A percentile compares a stretch with the other conserved stretches of the same genome.
phyloP scores from a whole-genome alignment of 805 yeast species.

The Candida glaebosa region DNA sequence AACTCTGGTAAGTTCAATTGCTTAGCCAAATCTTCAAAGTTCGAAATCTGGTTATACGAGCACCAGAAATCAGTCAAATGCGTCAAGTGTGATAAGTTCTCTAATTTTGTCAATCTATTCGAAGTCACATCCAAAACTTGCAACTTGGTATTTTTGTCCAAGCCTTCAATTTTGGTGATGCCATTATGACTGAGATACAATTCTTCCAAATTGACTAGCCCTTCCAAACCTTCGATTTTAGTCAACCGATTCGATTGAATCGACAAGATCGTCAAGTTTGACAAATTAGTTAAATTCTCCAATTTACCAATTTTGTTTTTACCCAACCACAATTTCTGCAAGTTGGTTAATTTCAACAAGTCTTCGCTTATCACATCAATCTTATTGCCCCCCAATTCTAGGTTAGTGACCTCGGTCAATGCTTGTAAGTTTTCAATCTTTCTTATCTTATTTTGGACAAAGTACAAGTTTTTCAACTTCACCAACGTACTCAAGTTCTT shows the following conservation, averaged over 20 bases:
- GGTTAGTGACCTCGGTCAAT: slow-evolving; percentile 53
- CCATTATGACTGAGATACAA: slow-evolving; percentile 86
- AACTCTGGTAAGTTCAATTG: slow-evolving; percentile 64
- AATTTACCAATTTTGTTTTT: slow-evolving; percentile 71
- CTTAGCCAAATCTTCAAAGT: slow-evolving; percentile 64
- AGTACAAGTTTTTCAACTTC: slow-evolving; percentile 64
- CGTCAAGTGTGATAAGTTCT: slow-evolving; percentile 59
- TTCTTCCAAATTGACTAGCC: slow-evolving; percentile 71
- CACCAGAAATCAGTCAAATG: slow-evolving; percentile 94
- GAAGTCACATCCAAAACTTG: slow-evolving; percentile 78
- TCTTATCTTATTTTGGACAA: slow-evolving; percentile 84
- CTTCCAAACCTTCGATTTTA: slow-evolving; percentile 78
- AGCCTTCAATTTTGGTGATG: slow-evolving; percentile 67
- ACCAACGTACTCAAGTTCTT: slow-evolving; percentile 67
- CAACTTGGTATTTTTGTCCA: slow-evolving; percentile 66
- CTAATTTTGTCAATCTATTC: slow-evolving; percentile 60
- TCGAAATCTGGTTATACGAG: slow-evolving; percentile 65
- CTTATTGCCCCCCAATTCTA: slow-evolving; percentile 91
- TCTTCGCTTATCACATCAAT: slow-evolving; percentile 56
- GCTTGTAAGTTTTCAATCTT: slow-evolving; percentile 65
- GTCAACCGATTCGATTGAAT: slow-evolving; percentile 83
- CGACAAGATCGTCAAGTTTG: slow-evolving; percentile 69
- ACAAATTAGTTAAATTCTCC: slow-evolving; percentile 56
- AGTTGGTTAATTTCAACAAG: slow-evolving; percentile 48
- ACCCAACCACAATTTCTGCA: slow-evolving; percentile 89